These are phyloP conservation scores for Xylaria venustula DNA, from an alignment of 495 filamentous ascomycete species.

Conservation along the genomic window DNA sequence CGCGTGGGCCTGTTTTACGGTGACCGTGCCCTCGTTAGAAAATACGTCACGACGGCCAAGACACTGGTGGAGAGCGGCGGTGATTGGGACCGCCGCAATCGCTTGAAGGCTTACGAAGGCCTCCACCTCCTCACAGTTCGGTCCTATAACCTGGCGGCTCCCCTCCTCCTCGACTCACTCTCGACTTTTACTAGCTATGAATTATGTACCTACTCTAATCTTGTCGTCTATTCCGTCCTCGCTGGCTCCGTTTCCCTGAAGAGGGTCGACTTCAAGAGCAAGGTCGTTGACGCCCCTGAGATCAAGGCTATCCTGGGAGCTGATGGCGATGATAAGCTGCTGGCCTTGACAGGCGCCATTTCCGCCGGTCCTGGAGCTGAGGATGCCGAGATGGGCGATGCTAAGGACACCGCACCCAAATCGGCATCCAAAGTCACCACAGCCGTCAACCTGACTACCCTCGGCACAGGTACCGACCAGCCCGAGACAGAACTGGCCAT, in stretches of 20 bases:
- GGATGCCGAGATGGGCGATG: conserved; percentile 78
- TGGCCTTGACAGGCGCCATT: conserved; percentile 71
- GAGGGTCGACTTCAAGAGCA: conserved; percentile 96
- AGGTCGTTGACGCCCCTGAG: conserved; percentile 96
- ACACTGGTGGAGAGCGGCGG: conserved; percentile 88
- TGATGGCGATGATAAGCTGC: conserved; percentile 78
- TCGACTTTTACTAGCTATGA: conserved; percentile 99
- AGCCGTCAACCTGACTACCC: conserved; percentile 78
- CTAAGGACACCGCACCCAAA: conserved; percentile 37
- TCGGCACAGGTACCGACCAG: conserved; percentile 64
- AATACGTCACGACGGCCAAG: conserved; percentile 87
- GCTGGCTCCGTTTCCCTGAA: conserved; percentile 92
- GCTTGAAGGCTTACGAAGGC: conserved; percentile 97
- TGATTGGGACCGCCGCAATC: conserved; percentile 97
- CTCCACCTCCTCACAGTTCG: conserved; percentile 88
- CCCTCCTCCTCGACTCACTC: conserved; percentile 89
- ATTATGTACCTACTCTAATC: conserved; percentile 88
- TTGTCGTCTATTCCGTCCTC: conserved; percentile 94
- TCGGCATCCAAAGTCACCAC: conserved; percentile 59
- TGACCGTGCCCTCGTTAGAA: conserved; percentile 86
- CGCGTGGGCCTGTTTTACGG: conserved; percentile 94
- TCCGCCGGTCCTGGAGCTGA: conserved; percentile 75
- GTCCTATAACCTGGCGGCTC: conserved; percentile 84
- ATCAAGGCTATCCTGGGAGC: conserved; percentile 90
- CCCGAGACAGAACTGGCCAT: conserved; percentile 76